Evolutionary conservation across 768 basidiomycete species (phyloP), one percentile per base, ranked within the genome.

Genomic region (Gloeopeniophorella convolvens): DNA sequence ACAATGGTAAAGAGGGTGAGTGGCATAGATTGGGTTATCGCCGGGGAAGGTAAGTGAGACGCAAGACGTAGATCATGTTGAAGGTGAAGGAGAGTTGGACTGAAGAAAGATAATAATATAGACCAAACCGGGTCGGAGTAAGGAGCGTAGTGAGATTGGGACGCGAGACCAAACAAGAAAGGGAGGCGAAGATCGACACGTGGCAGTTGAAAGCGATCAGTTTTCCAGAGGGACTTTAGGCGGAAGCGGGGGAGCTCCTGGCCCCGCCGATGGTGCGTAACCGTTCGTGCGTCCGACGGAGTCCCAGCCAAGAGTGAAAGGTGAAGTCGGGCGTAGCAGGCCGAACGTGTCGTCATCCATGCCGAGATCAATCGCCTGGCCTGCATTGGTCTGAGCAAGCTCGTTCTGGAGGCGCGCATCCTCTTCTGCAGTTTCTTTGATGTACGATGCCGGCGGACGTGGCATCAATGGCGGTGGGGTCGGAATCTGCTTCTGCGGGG

Each of bases 361-460:
- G 5, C 41, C 51, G n/a, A 44, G 45, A 36, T 36, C 20, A 32
- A 30, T 39, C 39, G 10, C 34, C n/a, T 46, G 42, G 50, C 30
- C 33, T 33, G 39, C 43, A 23, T 24, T 33, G 31, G 30, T 30
- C 70, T 36, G 66, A 63, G 61, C 62, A 40, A 62, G 48, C 24
- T 63, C 65, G 5, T 75, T 46, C 30, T 53, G 74, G 10, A 80
- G 71, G 13, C 83, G 75, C 13, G 75, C 68, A 57, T 90, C 85
- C 57, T 83, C 86, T 57, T 83, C 82, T 53, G 78, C 82, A 15
- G 88, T 90, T 68, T 90, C 84, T 55, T 83, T 78, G 53, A 91
- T 88, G 62, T 90, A 90, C 47, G 85, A 82, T 5, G 64, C 78
- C 8, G 88, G 89, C 1, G 88, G 89, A 43, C 82, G 79, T 2